Conservation (phyloP, 768 basidiomycete genomes). For the Hericium coralloides region DNA sequence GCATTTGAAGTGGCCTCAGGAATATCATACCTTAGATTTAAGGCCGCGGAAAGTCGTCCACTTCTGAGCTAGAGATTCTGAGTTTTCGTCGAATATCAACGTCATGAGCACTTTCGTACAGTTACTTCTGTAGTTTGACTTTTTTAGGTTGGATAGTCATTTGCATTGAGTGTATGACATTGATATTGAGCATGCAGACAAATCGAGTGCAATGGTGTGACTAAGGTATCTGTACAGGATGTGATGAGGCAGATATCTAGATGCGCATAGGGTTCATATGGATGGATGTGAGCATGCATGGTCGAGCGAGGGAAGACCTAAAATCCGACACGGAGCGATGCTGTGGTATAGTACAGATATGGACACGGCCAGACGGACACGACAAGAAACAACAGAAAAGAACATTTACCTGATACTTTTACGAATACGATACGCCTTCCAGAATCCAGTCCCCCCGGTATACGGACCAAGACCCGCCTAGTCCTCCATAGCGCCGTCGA, state of each 20-base stretch:
- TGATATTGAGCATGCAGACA: conserved; percentile 9
- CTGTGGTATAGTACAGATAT: not conserved
- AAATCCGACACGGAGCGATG: conserved; percentile 2
- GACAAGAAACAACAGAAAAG: not conserved
- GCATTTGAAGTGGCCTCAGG: too few species aligned
- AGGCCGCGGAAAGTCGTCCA: too few species aligned
- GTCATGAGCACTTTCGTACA: too few species aligned
- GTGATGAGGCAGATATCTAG: conserved; percentile 9
- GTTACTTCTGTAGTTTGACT: too few species aligned
- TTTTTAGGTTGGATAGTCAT: not conserved
- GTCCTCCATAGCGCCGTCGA: conserved; percentile 38
- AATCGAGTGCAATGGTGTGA: conserved; percentile 2
- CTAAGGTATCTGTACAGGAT: not conserved
- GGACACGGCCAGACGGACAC: not conserved
- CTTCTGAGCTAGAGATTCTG: too few species aligned
- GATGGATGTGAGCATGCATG: conserved; percentile 1
- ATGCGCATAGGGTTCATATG: conserved; percentile 12
- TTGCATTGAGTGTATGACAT: conserved; percentile 2
- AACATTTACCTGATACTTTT: not conserved
- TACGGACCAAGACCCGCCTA: conserved; percentile 14
- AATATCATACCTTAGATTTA: too few species aligned
- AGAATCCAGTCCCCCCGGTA: too few species aligned
- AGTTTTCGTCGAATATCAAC: too few species aligned
- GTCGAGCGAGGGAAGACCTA: not conserved
- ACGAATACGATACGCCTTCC: too few species aligned